Conservation (phyloP, 2,329 filamentous ascomycete species). For the Talaromyces piceae region DNA sequence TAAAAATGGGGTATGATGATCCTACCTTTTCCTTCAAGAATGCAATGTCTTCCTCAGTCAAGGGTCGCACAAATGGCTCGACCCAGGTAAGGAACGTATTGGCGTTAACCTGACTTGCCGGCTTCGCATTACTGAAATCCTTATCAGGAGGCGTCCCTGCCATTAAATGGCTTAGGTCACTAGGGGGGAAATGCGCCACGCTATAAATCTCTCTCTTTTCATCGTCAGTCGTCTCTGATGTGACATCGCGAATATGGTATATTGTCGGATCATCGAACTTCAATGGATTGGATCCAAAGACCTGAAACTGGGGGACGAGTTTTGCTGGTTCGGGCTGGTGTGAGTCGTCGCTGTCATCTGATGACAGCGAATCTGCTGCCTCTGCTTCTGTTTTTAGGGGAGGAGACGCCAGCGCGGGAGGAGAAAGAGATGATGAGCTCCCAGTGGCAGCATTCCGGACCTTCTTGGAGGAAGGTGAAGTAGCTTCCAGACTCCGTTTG, state of each 20-base stretch:
- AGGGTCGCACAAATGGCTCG: constrained; percentile 82
- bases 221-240: constrained; percentile 70
- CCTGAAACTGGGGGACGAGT: constrained; percentile 66
- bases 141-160: constrained; percentile 85
- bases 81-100: constrained; percentile 87
- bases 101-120: constrained; percentile 87
- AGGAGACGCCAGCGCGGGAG: constrained; percentile 35
- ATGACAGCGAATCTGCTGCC: constrained; percentile 56
- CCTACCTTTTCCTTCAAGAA: constrained; percentile 74
- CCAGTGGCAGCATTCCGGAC: constrained; percentile 31
- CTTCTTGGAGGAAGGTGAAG: constrained; percentile 33
- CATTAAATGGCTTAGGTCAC: constrained; percentile 75
- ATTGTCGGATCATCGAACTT: constrained; percentile 87
- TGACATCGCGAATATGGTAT: constrained; percentile 78
- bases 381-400: constrained; percentile 51
- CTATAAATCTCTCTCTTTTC: constrained; percentile 82
- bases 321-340: constrained; percentile 55
- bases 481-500: constrained; percentile 14
- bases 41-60: constrained; percentile 87
- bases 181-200: constrained; percentile 73
- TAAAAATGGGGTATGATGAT: background rate
- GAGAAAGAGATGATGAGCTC: constrained; percentile 33
- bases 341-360: constrained; percentile 50
- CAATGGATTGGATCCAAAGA: constrained; percentile 85
- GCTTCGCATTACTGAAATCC: constrained; percentile 92